Evolutionary conservation across 2,329 filamentous ascomycete species (phyloP).

Genomic region (Penicillium sp.): DNA sequence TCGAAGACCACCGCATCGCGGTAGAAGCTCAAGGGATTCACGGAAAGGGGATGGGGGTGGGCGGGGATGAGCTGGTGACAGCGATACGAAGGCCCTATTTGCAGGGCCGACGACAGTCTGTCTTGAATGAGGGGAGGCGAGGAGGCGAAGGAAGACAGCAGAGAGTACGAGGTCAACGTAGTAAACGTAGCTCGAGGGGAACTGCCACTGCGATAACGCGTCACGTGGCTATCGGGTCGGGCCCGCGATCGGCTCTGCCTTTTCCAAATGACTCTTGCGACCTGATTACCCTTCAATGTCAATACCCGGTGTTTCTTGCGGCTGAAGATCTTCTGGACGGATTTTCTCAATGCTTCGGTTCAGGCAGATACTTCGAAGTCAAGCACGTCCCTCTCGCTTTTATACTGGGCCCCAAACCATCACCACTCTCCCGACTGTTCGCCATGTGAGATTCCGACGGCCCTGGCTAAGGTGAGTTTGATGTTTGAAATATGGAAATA

Average conservation of each 20-base stretch:
- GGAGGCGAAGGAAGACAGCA: not conserved
- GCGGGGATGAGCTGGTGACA: too few relatives aligned
- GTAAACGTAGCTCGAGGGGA: not conserved
- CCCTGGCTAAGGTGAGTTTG: slow-evolving; percentile 39
- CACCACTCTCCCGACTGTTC: slow-evolving; percentile 27
- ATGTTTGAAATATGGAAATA: not conserved
- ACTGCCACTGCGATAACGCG: slow-evolving; percentile 10
- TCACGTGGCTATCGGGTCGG: slow-evolving; percentile 10
- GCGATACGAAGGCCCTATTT: not conserved
- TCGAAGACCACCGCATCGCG: slow-evolving; percentile 33
- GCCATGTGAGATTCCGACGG: slow-evolving; percentile 38
- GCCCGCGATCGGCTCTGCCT: not conserved
- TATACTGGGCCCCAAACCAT: slow-evolving; percentile 24
- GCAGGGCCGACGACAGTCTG: not conserved
- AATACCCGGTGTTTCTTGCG: not conserved
- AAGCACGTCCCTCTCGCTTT: slow-evolving; percentile 24
- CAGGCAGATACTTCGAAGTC: slow-evolving; percentile 33
- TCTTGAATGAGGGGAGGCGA: not conserved
- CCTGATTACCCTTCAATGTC: not conserved
- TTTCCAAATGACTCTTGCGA: too few relatives aligned
- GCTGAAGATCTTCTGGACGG: slow-evolving; percentile 10
- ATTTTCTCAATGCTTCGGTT: slow-evolving; percentile 39
- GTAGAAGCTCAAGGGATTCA: not conserved
- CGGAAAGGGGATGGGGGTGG: too few relatives aligned
- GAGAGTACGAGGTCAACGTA: too few relatives aligned